Base-by-base conservation (phyloP, 768 basidiomycete species). In the Pleurotus djamor region DNA sequence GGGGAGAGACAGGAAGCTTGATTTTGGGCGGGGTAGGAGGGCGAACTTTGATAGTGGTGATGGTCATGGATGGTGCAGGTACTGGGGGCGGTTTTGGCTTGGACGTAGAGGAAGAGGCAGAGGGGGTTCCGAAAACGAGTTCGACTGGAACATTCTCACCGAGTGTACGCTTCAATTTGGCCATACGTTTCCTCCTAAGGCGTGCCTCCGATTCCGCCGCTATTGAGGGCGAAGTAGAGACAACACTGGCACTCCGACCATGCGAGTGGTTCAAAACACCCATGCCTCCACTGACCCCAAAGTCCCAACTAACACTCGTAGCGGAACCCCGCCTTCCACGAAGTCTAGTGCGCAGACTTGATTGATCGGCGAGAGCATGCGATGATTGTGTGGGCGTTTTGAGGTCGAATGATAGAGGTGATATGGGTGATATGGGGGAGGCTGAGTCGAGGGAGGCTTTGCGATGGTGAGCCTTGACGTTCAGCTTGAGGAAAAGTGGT, bases 81-180 rank as follows among this genome's bases (percentile, higher is more conserved):
- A 52, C 34, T 8, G 54, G 62, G 8, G 62, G 62, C 3, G 58
- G 9, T 59, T 45, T 4, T 48, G 58, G 35, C 58, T 37, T 44
- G 61, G 59, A 57, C 6, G 32, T 55, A 8, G 62, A 48, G 32
- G 61, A 5, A 17, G 58, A 35, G 34, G 21, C 21, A 28, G 62
- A 55, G 48, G 52, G 14, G 12, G 61, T 21, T 17, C 65, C 67
- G 52, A 76, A 76, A 2, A 87, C 78, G 28, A 87, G 77, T 64
- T 85, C 84, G 2, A 77, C 67, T 13, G 86, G 86, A 41, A 87
- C 73, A 60, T 78, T 80, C 69, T 86, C 84, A 36, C 86, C 86
- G 5, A 87, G 73, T 21, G 82, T 83, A 45, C 84, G 78, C 1
- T 75, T 67, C 36, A 87, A 75, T 68, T 87, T 87, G 5, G 82